Percentiles rank a stretch among this genome's conserved stretches.
phyloP scores from a whole-genome alignment of 164 flowering plant species.

The Liriodendron chinense region DNA sequence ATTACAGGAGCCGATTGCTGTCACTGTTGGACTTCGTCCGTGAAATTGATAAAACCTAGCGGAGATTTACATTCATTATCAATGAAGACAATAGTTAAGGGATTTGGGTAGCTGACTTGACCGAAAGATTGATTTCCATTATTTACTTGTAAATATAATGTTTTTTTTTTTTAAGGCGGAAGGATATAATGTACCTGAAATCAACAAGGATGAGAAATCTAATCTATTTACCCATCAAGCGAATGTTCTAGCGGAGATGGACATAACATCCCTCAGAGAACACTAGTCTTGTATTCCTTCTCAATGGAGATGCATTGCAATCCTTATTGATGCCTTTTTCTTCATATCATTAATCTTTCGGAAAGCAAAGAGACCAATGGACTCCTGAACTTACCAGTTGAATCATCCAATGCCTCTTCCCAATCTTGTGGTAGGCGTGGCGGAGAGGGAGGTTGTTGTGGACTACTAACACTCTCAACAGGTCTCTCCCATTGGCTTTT shows the following conservation, averaged over 20 bases:
- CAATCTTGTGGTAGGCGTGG: conserved; percentile 53
- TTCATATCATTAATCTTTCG: neutral
- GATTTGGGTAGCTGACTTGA: neutral
- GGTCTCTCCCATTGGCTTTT: conserved; percentile 92
- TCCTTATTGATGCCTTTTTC: neutral
- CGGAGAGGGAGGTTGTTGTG: conserved; percentile 22
- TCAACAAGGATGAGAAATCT: no score
- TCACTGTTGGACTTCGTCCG: neutral
- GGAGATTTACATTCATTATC: neutral
- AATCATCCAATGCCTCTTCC: conserved; percentile 72
- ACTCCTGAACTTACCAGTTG: conserved; percentile 49
- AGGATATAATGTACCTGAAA: no score
- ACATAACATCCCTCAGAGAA: no score
- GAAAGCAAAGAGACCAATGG: conserved; percentile 1
- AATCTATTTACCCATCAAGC: no score
- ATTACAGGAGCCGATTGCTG: neutral
- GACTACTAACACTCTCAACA: conserved; percentile 22
- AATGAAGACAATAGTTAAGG: neutral
- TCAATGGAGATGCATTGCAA: neutral
- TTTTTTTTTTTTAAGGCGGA: no score
- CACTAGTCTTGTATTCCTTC: no score
- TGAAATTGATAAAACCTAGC: neutral
- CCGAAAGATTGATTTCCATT: neutral
- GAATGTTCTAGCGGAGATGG: no score
- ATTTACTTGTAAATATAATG: neutral